Evolutionary conservation across 1,284 basidiomycete species (phyloP).

Genomic region (Ustilago cynodontis): DNA sequence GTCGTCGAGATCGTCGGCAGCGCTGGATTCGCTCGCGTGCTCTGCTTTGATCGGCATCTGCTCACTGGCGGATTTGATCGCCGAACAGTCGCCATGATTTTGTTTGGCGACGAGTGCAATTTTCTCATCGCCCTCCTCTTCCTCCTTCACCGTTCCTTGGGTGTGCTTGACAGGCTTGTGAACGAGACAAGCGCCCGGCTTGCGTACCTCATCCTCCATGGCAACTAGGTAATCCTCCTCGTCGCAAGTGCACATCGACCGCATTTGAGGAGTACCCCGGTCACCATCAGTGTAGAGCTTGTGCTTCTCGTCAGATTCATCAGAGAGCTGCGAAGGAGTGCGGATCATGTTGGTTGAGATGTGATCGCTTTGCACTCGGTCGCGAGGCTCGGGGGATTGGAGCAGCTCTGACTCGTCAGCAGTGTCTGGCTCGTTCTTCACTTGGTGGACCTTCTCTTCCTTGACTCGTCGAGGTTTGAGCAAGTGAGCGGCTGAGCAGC

Average conservation of each 20-base stretch:
- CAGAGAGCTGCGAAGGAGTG: constrained; percentile 23
- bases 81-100: background rate
- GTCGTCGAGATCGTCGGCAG: background rate
- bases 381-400: background rate
- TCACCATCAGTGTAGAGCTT: background rate
- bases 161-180: background rate
- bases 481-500: constrained; percentile 9
- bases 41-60: background rate
- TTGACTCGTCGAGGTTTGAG: background rate
- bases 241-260: constrained; percentile 15
- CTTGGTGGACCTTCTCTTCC: background rate
- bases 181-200: constrained; percentile 1
- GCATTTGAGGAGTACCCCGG: background rate
- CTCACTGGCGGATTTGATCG: background rate
- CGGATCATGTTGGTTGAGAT: constrained; percentile 25
- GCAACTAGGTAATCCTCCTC: constrained; percentile 33
- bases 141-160: background rate
- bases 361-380: constrained; percentile 3
- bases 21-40: background rate
- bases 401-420: background rate
- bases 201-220: constrained; percentile 29
- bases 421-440: background rate
- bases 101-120: background rate
- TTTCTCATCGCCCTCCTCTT: background rate
- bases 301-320: background rate